Percentiles rank a stretch among this genome's conserved stretches.
phyloP scores from a whole-genome alignment of 371 early-diverging fungal species.

The Umbelopsis sp. region DNA sequence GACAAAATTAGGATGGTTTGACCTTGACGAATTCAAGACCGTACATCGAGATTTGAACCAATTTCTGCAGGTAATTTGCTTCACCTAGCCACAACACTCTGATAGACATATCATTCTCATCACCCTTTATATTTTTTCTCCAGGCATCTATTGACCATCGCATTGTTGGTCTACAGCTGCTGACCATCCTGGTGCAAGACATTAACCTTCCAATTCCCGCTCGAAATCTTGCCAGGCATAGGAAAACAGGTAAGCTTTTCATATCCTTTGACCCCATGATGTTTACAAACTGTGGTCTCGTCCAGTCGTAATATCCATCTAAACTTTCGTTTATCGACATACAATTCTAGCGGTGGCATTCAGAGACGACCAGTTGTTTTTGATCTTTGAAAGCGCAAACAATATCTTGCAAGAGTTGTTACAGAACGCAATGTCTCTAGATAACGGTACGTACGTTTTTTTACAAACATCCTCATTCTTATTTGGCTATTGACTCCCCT shows the following conservation, averaged over 20 bases:
- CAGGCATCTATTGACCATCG: constrained; percentile 68
- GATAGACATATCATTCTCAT: neutral
- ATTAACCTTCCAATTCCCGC: constrained; percentile 65
- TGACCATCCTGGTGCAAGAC: constrained; percentile 62
- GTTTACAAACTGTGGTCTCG: too few relatives aligned
- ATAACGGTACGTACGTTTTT: constrained; percentile 36
- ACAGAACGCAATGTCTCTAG: constrained; percentile 41
- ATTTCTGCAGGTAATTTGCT: constrained; percentile 63
- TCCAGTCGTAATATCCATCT: too few relatives aligned
- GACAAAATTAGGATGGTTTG: constrained; percentile 85
- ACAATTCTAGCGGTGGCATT: constrained; percentile 71
- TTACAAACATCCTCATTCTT: constrained; percentile 4
- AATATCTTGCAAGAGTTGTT: constrained; percentile 59
- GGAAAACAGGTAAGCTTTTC: constrained; percentile 60
- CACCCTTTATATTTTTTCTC: neutral
- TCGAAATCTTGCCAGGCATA: constrained; percentile 66
- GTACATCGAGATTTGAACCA: constrained; percentile 67
- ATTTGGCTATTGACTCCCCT: neutral
- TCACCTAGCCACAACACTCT: too few relatives aligned
- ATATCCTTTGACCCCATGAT: too few relatives aligned
- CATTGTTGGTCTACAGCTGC: constrained; percentile 67
- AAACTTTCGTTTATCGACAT: neutral
- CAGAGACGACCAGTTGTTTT: constrained; percentile 76
- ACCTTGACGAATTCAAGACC: constrained; percentile 69
- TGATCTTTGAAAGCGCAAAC: constrained; percentile 72